Base-by-base conservation (phyloP, 2,329 filamentous ascomycete genomes). In the Tolypocladium guangdongense region DNA sequence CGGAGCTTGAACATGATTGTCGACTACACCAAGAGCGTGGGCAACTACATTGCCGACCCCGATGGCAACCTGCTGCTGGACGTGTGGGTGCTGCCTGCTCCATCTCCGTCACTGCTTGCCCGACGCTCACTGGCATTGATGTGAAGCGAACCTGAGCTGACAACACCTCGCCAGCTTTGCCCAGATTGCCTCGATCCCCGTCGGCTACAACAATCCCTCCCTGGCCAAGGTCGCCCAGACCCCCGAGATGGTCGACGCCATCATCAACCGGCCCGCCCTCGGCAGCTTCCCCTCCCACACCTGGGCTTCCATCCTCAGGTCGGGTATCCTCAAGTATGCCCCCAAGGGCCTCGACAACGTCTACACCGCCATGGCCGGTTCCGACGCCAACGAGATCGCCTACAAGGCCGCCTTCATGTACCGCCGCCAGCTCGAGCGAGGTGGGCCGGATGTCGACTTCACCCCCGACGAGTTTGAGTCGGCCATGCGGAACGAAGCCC, bases 351-450 rank as follows among this genome's bases (percentile, higher is more conserved):
- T 92, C 58, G 74, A 90, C 76, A 88, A 96, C 71, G 90, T 96
- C 62, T 95, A 95, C 74, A 96, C 90, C 20, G 89, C 86, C 59
- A 87, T 90, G 77, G 83, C 90, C 52, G 90, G 90, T 57, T 95
- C 89, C 22, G 90, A 96, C 65, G 90, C 90, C 71, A 96, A 96
- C 74, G 91, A 96, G 75, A 87, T 88, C 36, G 91, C 91, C 45
- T 96, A 90, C 81, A 96, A 96, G 75, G 90, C 90, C 10, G 90
- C 91, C 50, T 96, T 96, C 75, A 96, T 96, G 85, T 95, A 86
- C 80, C 85, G 86, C 65, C 84, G 88, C 49, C 87, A 90, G 70
- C 78, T 83, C 58, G 82, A 93, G 72, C 88, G 91, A 57, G 90
- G 90, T 60, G 89, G 89, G 8, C 75, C 82, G 47, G 70, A 85